These are phyloP conservation scores for Eremomyces bilateralis DNA, from an alignment of 495 filamentous ascomycete genomes.

Conservation along the genomic window DNA sequence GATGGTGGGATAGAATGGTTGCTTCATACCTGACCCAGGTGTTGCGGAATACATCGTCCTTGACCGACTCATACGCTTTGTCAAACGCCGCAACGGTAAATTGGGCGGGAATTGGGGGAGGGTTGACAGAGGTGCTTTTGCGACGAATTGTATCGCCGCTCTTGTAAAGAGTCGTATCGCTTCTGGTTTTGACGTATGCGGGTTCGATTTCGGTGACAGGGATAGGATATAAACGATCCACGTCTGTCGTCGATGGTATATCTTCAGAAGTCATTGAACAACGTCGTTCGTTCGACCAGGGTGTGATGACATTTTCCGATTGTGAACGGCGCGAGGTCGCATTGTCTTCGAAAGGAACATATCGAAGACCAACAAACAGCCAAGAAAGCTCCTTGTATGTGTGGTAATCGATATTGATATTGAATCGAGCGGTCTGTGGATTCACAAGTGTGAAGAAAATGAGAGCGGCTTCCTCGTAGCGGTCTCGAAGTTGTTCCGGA, in stretches of 20 bases:
- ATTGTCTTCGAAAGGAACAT: background rate
- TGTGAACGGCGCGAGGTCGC: background rate
- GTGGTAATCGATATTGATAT: constrained; percentile 18
- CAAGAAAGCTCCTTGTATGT: constrained; percentile 9
- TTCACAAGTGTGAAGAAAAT: constrained; percentile 17
- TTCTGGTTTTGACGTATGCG: background rate
- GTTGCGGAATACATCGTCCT: background rate
- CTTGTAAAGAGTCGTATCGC: background rate
- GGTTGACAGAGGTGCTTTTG: background rate
- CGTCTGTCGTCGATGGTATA: too few relatives aligned
- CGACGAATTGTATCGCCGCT: background rate
- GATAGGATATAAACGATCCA: too few relatives aligned
- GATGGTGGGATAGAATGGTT: too few relatives aligned
- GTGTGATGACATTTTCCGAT: background rate
- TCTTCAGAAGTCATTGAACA: background rate
- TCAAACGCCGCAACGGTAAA: background rate
- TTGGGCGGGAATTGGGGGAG: background rate
- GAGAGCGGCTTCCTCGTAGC: constrained; percentile 13
- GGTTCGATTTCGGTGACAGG: background rate
- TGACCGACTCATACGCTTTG: background rate
- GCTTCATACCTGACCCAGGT: constrained; percentile 2
- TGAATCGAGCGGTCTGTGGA: constrained; percentile 14
- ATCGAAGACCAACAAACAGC: constrained; percentile 5
- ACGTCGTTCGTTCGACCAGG: background rate
- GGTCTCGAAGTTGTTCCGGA: constrained; percentile 8